These are phyloP conservation scores for Lasiosphaeria miniovina DNA, from an alignment of 495 filamentous ascomycete genomes.

Conservation along the genomic window DNA sequence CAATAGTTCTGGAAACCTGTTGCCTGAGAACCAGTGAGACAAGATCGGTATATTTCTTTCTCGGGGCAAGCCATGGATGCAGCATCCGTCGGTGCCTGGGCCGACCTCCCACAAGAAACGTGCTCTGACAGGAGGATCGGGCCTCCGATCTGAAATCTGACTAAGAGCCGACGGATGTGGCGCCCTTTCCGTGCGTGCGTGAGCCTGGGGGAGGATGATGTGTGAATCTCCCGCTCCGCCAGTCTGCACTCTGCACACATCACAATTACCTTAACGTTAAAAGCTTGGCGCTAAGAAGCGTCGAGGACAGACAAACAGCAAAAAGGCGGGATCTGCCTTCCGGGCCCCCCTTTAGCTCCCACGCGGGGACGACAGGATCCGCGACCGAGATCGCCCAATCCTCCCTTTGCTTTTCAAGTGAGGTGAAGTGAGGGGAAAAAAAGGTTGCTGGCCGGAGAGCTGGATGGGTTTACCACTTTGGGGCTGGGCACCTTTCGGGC, in stretches of 20 bases:
- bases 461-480: neutral
- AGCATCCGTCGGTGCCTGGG: constrained; percentile 1
- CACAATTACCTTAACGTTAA: constrained; percentile 1
- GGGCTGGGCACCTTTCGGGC: too few relatives aligned
- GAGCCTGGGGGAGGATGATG: too few relatives aligned
- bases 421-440: neutral
- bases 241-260: neutral
- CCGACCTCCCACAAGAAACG: neutral
- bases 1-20: too few relatives aligned
- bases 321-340: constrained; percentile 13
- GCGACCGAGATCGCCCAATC: constrained; percentile 7
- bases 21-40: too few relatives aligned
- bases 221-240: too few relatives aligned
- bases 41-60: too few relatives aligned
- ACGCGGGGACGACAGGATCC: constrained; percentile 12
- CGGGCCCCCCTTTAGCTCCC: constrained; percentile 6
- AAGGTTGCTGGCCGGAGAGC: neutral
- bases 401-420: neutral
- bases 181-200: neutral
- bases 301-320: neutral
- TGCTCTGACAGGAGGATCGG: neutral
- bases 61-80: neutral
- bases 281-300: neutral
- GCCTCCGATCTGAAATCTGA: neutral
- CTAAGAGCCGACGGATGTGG: neutral